Base-by-base conservation (phyloP, 2,329 filamentous ascomycete species). In the Fusarium paranaense region DNA sequence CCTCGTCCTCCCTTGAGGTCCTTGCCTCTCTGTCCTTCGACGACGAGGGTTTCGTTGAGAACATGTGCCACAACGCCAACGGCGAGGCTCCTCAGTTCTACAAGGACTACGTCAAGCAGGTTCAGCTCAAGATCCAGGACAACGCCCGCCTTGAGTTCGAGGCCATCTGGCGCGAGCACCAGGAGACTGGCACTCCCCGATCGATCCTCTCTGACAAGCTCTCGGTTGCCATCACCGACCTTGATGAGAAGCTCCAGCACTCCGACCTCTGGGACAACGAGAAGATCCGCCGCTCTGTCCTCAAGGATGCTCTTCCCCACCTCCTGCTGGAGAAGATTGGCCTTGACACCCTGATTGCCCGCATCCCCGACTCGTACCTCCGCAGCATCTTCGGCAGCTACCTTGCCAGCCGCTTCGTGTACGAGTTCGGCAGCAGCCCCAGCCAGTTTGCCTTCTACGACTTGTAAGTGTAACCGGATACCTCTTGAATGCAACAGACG, bases 391-490 rank as follows among this genome's bases (percentile, higher is more conserved):
- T 99, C 81, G 97, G 97, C 77, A 97, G 94, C 82, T 98, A 96
- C 85, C 88, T 99, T 76, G 96, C 97, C 58, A 97, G 94, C 80
- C 93, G 97, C 50, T 99, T 99, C 82, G 95, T 99, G 45, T 99
- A 99, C 83, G 91, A 97, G 82, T 97, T 96, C 82, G 97, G 97
- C 79, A 95, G 95, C 82, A 92, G 90, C 76, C 95, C 97, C 6
- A 97, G 93, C 86, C 96, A 98, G 80, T 98, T 99, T 86, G 95
- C 96, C 42, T 99, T 99, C 88, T 99, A 97, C 85, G 95, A 97
- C 82, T 99, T 98, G 94, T 95, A 86, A 91, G 93, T 93, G 69
- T 56, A 30, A 37, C 58, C 61, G 8, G 30, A 25, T 16, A 14
- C 6, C n/a, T 16, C 30, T 14, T 30, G 37, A n/a, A 18, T 32